Evolutionary conservation across 108 stramenopile genomes (phyloP).

Genomic region (Stephanodiscus minutulus): DNA sequence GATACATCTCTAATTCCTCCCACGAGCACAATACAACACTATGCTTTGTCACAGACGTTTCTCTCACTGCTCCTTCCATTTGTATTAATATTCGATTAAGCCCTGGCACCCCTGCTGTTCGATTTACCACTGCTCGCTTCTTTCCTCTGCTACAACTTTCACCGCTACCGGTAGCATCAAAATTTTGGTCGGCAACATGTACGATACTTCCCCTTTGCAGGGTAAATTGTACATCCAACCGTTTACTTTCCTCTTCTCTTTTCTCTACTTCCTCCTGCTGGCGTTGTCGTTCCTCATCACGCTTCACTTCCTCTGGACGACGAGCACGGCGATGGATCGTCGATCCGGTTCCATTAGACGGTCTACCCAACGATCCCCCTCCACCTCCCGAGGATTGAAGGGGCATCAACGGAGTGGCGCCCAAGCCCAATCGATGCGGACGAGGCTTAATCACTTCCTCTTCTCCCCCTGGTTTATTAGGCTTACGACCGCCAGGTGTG

Average conservation of each 20-base stretch:
- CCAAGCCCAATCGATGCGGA: slow-evolving; percentile 83
- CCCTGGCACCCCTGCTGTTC: slow-evolving; percentile 82
- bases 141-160: slow-evolving; percentile 1
- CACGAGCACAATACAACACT: slow-evolving; percentile 58
- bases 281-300: slow-evolving; percentile 60
- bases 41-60: slow-evolving; percentile 63
- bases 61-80: slow-evolving; percentile 56
- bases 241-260: slow-evolving; percentile 28
- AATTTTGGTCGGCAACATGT: slow-evolving; percentile 20
- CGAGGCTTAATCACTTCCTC: slow-evolving; percentile 51
- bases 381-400: slow-evolving; percentile 23
- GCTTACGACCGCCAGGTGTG: slow-evolving; percentile 12
- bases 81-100: slow-evolving; percentile 77
- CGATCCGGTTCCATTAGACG: slow-evolving; percentile 9
- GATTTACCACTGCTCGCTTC: slow-evolving; percentile 57
- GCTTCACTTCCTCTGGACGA: slow-evolving; percentile 67
- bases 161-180: slow-evolving; percentile 7
- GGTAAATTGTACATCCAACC: slow-evolving; percentile 74
- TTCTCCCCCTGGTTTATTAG: slow-evolving; percentile 6
- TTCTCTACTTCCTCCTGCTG: slow-evolving; percentile 51
- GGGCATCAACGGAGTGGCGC: slow-evolving; percentile 69
- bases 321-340: slow-evolving; percentile 37
- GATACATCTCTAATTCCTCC: slow-evolving; percentile 61
- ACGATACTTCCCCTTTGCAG: slow-evolving; percentile 83
- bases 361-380: slow-evolving; percentile 5